Evolutionary conservation across 2,329 filamentous ascomycete species (phyloP).

Genomic region (Aspergillus awamori): DNA sequence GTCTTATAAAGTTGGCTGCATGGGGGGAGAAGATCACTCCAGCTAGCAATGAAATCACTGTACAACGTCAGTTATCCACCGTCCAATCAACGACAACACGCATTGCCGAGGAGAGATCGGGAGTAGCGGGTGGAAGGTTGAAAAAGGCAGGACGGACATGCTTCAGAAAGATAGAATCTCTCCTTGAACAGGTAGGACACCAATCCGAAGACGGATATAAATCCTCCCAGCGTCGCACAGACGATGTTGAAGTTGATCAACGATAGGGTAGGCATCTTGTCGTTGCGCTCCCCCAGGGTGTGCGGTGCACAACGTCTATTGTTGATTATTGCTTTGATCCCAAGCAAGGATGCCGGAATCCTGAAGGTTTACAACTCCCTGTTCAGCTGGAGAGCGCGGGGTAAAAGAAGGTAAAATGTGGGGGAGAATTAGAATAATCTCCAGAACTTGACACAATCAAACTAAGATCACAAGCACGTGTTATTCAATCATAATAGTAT

Average conservation of each 20-base stretch:
- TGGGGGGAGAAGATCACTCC: slow-evolving; percentile 79
- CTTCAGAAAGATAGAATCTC: slow-evolving; percentile 87
- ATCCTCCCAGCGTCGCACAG: slow-evolving; percentile 78
- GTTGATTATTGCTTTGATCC: not conserved
- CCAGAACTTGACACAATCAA: not conserved
- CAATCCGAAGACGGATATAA: slow-evolving; percentile 85
- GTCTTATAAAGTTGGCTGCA: slow-evolving; percentile 74
- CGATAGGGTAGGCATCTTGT: slow-evolving; percentile 62
- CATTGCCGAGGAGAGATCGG: no score
- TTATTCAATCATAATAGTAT: slow-evolving; percentile 45
- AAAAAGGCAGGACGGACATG: slow-evolving; percentile 61
- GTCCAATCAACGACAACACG: not conserved
- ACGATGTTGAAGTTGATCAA: slow-evolving; percentile 82
- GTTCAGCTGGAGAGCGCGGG: not conserved
- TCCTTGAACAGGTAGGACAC: slow-evolving; percentile 91
- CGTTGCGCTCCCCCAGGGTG: not conserved
- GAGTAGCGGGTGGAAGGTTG: no score
- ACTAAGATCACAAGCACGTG: slow-evolving; percentile 28
- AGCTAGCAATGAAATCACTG: slow-evolving; percentile 80
- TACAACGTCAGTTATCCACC: slow-evolving; percentile 13
- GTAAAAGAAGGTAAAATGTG: not conserved
- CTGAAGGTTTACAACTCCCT: no score
- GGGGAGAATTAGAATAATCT: not conserved
- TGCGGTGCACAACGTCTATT: not conserved
- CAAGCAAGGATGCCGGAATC: not conserved